Evolutionary conservation across 495 filamentous ascomycete genomes (phyloP), one percentile per base, ranked within the genome.

Genomic region (Tuber calosporum): DNA sequence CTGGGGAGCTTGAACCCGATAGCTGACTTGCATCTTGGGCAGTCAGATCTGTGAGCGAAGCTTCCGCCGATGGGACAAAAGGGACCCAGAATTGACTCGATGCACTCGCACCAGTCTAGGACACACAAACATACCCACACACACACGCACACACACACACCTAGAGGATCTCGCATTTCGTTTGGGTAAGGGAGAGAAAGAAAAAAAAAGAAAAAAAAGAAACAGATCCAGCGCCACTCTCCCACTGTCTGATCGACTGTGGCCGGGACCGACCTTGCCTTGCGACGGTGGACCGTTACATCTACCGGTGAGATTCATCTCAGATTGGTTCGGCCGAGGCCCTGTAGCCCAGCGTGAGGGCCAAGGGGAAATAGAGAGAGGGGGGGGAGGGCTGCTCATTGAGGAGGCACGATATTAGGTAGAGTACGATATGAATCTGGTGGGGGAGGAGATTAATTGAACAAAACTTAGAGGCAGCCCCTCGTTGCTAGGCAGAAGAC

Each of bases 251-350:
- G 53, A 62, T 13, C 30, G 53, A 70, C 20, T 75, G 48, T 74
- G 75, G 77, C 72, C 77, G 73, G 77, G 43, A 36, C 78, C 77
- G 77, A 67, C 77, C 76, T 78, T 78, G 58, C 68, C 22, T 30
- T 30, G 53, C n/a, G 53, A 53, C 74, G 45, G 67, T 69, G 40
- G 34, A 73, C 68, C 67, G 71, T 76, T 76, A 79, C 77, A 75
- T 72, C 68, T 68, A 71, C n/a, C n/a, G n/a, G n/a, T n/a, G n/a
- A n/a, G n/a, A n/a, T n/a, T n/a, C 74, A 74, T 77, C 74, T 77
- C 41, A 79, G 78, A 79, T 79, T 73, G 78, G 78, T 68, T 76
- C 70, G 72, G 22, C 73, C 77, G 77, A 80, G 77, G 74, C 71
- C 67, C 73, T 72, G 73, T 68, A 71, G 69, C 66, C 70, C 72